Percentiles rank a stretch among this genome's conserved stretches.
phyloP scores from a whole-genome alignment of 257 asterid genomes.

The Capsicum chinense region DNA sequence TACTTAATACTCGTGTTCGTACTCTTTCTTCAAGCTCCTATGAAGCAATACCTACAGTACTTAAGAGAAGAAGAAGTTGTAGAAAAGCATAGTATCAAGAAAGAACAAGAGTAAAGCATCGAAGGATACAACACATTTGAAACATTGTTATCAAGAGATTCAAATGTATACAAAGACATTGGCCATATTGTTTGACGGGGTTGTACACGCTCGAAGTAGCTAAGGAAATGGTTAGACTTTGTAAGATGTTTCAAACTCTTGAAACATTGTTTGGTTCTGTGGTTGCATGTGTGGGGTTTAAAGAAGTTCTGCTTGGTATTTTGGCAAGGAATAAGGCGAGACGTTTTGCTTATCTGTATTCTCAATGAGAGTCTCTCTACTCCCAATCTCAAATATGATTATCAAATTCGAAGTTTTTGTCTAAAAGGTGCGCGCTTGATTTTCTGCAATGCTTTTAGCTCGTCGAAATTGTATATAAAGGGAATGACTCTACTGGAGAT shows the following conservation, averaged over 20 bases:
- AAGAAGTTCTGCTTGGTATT: constrained; percentile 20
- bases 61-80: neutral
- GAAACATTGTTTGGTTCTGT: constrained; percentile 10
- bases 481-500: constrained; percentile 37
- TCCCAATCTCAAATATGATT: constrained; percentile 19
- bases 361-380: constrained; percentile 22
- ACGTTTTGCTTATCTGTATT: neutral
- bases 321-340: neutral
- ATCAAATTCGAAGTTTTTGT: constrained; percentile 36
- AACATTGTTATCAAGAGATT: constrained; percentile 41
- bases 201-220: constrained; percentile 41
- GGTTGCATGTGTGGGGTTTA: constrained; percentile 9
- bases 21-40: constrained; percentile 40
- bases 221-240: constrained; percentile 34
- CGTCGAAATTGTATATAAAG: constrained; percentile 34
- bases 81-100: neutral
- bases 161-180: neutral
- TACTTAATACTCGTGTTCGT: constrained; percentile 43
- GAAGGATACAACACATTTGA: constrained; percentile 41
- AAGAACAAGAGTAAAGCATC: constrained; percentile 2
- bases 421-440: constrained; percentile 43
- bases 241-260: constrained; percentile 33
- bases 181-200: constrained; percentile 36
- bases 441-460: constrained; percentile 58
- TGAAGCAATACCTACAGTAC: constrained; percentile 33